Conservation (phyloP, 129 eudicot species). For the Calendula officinalis region DNA sequence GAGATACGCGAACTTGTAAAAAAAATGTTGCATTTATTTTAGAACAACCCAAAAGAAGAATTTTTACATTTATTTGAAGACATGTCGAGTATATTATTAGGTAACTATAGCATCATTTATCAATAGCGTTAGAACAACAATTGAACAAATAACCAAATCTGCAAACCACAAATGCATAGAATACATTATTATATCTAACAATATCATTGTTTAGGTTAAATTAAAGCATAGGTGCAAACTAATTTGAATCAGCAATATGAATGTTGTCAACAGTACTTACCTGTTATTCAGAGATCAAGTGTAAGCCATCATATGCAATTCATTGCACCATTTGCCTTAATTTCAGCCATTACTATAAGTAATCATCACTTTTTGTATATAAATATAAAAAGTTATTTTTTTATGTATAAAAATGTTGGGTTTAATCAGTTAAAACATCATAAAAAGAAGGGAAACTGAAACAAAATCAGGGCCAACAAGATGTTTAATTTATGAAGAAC, state of each 20-base stretch:
- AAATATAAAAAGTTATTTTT: too few relatives aligned
- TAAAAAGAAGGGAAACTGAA: too few relatives aligned
- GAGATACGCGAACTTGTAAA: constrained; percentile 36
- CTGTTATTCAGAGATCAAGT: constrained; percentile 60
- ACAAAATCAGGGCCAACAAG: too few relatives aligned
- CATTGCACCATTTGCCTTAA: constrained; percentile 38
- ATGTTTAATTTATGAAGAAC: too few relatives aligned
- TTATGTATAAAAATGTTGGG: too few relatives aligned
- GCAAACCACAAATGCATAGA: background rate
- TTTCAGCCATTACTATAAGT: background rate
- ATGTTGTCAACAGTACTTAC: constrained; percentile 53
- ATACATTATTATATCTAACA: too few relatives aligned
- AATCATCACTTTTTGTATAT: too few relatives aligned
- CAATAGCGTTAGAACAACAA: background rate
- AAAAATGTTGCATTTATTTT: constrained; percentile 2
- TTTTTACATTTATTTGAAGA: background rate
- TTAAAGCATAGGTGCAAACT: constrained; percentile 29
- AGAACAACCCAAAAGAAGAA: background rate
- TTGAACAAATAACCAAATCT: background rate
- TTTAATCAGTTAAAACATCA: too few relatives aligned
- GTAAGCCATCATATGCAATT: constrained; percentile 55
- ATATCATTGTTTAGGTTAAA: too few relatives aligned
- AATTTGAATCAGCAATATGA: constrained; percentile 41
- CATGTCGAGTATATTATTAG: background rate
- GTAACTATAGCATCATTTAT: too few relatives aligned